Base-by-base conservation (phyloP, 1,139 yeast genomes). In the Tardiomyces blankii region DNA sequence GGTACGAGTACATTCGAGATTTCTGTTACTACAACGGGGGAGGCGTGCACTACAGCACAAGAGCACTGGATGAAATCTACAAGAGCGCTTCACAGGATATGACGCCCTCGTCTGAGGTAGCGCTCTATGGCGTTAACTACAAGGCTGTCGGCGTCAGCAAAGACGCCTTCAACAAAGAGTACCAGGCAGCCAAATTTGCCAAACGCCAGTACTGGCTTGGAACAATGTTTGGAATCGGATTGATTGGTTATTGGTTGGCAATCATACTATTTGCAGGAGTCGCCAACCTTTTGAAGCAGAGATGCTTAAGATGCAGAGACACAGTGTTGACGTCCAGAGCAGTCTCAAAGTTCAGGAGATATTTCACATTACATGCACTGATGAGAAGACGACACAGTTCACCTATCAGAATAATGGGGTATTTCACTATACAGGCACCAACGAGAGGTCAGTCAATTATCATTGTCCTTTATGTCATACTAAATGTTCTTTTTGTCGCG, bases 381-480 rank as follows among this genome's bases (percentile, higher is more conserved):
- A 46, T 57, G 18, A 57, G 59, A 13, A 53, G 51, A 18, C 50
- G 49, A 14, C 68, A 64, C 41, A 53, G 55, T 19, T 46, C 52
- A 18, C 66, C 67, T 0, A 47, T 60, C 25, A 45, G 44, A 21
- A 35, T 62, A 11, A 41, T 54, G 27, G 44, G 48, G 30, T 42
- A 45, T n/a, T 43, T 62, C 40, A 41, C 48, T 18, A 49, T 62
- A 16, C 48, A 55, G 4, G 54, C 60, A 0, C 68, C 68, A 0
- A 64, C 68, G 0, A 49, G 68, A 3, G 67, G 67, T 19, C 67
- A 66, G 48, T 46, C 62, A 2, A 18, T 64, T 2, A 58, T 64
- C 8, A 48, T 66, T 2, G 18, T 55, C 3, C 54, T 57, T 1
- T 62, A 61, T 43, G 28, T 59, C 6, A 44, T 50, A 4, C 47